These are phyloP conservation scores for Fraxinus pennsylvanica DNA, from an alignment of 257 asterid species.

Conservation along the genomic window DNA sequence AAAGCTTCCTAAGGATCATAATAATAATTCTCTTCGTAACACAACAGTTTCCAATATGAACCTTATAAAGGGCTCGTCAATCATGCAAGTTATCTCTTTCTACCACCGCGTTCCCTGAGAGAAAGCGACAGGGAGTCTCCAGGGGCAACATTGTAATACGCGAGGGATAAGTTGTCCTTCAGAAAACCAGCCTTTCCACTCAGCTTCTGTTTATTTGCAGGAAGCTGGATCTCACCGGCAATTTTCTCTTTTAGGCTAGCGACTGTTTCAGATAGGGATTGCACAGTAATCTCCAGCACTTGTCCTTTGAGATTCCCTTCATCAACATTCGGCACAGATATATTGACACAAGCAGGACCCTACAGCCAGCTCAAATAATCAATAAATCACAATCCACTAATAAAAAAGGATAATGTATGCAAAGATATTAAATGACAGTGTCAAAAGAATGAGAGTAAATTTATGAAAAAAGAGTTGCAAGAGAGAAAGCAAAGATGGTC, in stretches of 20 bases:
- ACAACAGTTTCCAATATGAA: conserved; percentile 32
- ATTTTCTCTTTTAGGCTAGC: conserved; percentile 91
- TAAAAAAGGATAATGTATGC: not conserved
- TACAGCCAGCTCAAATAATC: conserved; percentile 41
- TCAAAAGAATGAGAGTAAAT: not conserved
- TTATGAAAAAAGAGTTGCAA: not conserved
- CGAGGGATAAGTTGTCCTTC: conserved; percentile 92
- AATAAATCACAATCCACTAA: conserved; percentile 1
- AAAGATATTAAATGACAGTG: not conserved
- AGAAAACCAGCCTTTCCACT: conserved; percentile 99
- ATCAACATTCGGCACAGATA: conserved; percentile 80
- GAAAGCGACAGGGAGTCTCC: conserved; percentile 80
- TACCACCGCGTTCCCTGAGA: conserved; percentile 98
- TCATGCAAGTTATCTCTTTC: conserved; percentile 73
- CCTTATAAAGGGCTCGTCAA: conserved; percentile 34
- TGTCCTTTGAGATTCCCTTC: conserved; percentile 93
- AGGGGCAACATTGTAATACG: conserved; percentile 75
- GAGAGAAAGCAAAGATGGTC: conserved; percentile 8
- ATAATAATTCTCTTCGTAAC: conserved; percentile 29
- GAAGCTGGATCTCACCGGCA: conserved; percentile 90
- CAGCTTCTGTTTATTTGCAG: conserved; percentile 91
- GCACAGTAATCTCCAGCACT: conserved; percentile 72
- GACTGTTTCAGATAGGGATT: conserved; percentile 76
- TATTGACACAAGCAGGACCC: conserved; percentile 75
- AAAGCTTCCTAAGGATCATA: conserved; percentile 21